These are phyloP conservation scores for Trichosporon sp. DNA, from an alignment of 1,284 basidiomycete species.

Conservation along the genomic window DNA sequence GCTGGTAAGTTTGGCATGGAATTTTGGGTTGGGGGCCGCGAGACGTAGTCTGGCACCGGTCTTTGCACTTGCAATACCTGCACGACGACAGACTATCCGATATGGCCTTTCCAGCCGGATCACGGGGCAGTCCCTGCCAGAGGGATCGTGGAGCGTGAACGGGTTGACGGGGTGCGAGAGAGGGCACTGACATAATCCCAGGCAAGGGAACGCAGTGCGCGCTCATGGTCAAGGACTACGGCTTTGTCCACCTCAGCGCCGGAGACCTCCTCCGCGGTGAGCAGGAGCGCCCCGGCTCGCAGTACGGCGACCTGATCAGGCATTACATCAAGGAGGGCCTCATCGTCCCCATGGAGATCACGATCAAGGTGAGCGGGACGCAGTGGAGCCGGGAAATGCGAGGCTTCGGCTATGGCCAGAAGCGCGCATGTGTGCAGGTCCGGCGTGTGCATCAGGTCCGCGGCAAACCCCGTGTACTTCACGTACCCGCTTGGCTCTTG, in stretches of 20 bases:
- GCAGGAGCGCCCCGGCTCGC: slow-evolving; percentile 78
- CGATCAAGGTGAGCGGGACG: slow-evolving; percentile 62
- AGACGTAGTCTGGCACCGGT: not conserved
- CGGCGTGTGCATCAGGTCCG: not conserved
- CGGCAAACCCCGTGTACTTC: not conserved
- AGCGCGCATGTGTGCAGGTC: not conserved
- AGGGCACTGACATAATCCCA: slow-evolving; percentile 39
- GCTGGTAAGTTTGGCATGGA: slow-evolving; percentile 60
- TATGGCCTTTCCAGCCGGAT: not conserved
- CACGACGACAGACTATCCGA: not conserved
- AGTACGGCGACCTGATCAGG: slow-evolving; percentile 81
- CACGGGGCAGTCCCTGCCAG: not conserved
- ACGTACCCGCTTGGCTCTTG: not conserved
- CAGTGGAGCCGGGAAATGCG: not conserved
- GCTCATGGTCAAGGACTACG: slow-evolving; percentile 78
- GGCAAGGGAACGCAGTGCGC: slow-evolving; percentile 97
- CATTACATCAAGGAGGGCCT: slow-evolving; percentile 86
- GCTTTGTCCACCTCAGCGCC: slow-evolving; percentile 92
- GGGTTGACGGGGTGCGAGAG: not conserved
- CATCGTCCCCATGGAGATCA: slow-evolving; percentile 97
- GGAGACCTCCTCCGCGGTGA: slow-evolving; percentile 95
- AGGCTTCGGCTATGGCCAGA: not conserved
- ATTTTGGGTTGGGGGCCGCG: not conserved
- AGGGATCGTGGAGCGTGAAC: not conserved
- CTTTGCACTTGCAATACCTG: not conserved